phyloP scores from a whole-genome alignment of 2,329 filamentous ascomycete species.

The Fusarium kyushuense region DNA sequence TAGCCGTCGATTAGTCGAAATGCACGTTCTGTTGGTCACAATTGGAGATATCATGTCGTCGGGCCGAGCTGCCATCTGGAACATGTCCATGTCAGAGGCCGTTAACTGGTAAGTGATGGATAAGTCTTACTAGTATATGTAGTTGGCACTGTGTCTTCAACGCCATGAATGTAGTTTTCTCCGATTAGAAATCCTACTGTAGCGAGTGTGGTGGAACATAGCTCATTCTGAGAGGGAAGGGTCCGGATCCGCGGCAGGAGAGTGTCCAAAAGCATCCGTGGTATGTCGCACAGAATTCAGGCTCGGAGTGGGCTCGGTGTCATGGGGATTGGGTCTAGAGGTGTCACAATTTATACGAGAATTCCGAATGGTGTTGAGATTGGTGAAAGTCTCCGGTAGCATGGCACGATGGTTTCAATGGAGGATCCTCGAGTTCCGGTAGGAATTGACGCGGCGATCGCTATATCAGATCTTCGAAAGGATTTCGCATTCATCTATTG shows the following conservation, averaged over 20 bases:
- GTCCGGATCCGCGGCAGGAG: background rate
- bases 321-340: too few relatives aligned
- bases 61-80: background rate
- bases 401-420: background rate
- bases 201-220: background rate
- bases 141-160: background rate
- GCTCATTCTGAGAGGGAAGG: background rate
- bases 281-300: too few relatives aligned
- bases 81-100: background rate
- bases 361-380: background rate
- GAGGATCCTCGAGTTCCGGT: background rate
- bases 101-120: rapidly evolving
- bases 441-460: background rate
- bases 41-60: background rate
- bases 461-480: rapidly evolving
- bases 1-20: background rate
- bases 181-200: background rate
- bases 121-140: background rate
- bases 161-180: background rate
- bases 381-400: background rate
- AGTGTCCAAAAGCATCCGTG: background rate
- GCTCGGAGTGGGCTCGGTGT: too few relatives aligned
- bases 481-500: background rate
- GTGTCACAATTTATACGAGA: background rate
- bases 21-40: too few relatives aligned